Evolutionary conservation across 2,329 filamentous ascomycete genomes (phyloP).

Genomic region (Pyricularia pennisetigena): DNA sequence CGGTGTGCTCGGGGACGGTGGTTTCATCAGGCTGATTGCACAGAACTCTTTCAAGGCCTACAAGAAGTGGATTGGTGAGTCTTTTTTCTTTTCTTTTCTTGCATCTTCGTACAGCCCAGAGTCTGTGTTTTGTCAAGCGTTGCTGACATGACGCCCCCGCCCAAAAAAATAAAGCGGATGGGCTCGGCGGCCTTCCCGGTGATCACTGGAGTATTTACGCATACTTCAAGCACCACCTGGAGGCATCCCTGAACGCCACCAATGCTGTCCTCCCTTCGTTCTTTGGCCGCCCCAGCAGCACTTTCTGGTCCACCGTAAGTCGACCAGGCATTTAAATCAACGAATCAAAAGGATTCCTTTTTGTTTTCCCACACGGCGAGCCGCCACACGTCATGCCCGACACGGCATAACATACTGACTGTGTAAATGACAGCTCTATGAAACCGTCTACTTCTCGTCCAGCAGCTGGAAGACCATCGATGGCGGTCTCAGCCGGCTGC

Average conservation of each 20-base stretch:
- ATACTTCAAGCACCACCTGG: constrained; percentile 51
- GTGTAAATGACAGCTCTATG: constrained; percentile 8
- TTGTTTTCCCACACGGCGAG: no score
- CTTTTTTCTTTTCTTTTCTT: background rate
- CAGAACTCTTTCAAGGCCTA: constrained; percentile 34
- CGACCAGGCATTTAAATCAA: background rate
- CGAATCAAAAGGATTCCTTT: no score
- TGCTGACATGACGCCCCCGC: no score
- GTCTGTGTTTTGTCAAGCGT: no score
- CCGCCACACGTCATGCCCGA: no score
- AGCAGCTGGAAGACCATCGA: constrained; percentile 19
- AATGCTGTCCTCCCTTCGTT: constrained; percentile 25
- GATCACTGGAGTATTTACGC: constrained; percentile 57
- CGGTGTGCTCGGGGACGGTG: background rate
- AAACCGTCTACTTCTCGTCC: constrained; percentile 17
- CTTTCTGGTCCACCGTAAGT: constrained; percentile 32
- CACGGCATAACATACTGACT: background rate
- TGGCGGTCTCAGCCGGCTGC: constrained; percentile 23
- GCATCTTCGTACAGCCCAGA: no score
- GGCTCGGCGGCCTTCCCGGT: constrained; percentile 34
- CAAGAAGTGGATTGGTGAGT: constrained; percentile 22
- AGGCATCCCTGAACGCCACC: constrained; percentile 41
- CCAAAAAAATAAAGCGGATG: constrained; percentile 15
- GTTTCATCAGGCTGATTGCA: constrained; percentile 25
- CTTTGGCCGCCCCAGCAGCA: constrained; percentile 24